Percentiles rank a stretch among this genome's conserved stretches.
These are phyloP conservation scores for Medicago truncatula DNA, from an alignment of 306 rosid species.

Conservation along the genomic window MtrunA17r5.0-ANR NC_053048.1:41590001-41590500, in stretches of 20 bases:
- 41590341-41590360: not conserved
- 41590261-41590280: no score
- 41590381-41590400: slow-evolving; percentile 8
- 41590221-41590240: no score
- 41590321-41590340: not conserved
- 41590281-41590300: no score
- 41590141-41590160: slow-evolving; percentile 18
- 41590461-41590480: slow-evolving; percentile 20
- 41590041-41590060: not conserved
- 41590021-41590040: slow-evolving; percentile 19
- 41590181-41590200: slow-evolving; percentile 10
- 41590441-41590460: slow-evolving; percentile 21
- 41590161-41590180: slow-evolving; percentile 20
- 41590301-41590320: slow-evolving; percentile 1
- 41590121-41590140: slow-evolving; percentile 3
- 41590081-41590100: not conserved
- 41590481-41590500: slow-evolving; percentile 14
- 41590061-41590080: slow-evolving; percentile 16
- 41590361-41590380: slow-evolving; percentile 16
- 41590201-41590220: slow-evolving; percentile 15
- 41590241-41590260: no score
- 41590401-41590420: slow-evolving; percentile 5
- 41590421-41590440: slow-evolving; percentile 12
- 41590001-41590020: slow-evolving; percentile 15
- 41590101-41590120: slow-evolving; percentile 14